Evolutionary conservation across 495 filamentous ascomycete genomes (phyloP), one percentile per base, ranked within the genome.

Genomic region (Penicillium lividum): DNA sequence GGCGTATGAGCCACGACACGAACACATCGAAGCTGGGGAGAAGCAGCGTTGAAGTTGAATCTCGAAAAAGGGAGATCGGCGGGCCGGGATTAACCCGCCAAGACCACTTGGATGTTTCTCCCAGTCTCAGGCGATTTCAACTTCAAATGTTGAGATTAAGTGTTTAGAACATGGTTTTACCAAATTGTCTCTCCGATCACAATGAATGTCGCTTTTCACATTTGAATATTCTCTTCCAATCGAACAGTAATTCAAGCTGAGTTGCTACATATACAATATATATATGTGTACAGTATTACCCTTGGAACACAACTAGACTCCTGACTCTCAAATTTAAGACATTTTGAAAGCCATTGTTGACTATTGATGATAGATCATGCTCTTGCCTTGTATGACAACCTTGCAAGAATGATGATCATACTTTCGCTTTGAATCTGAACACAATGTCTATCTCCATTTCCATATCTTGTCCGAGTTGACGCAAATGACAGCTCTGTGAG

Each of bases 21-120:
- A 58, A 62, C 63, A 60, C 73, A 73, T 73, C 61, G 64, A 50
- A 58, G 51, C 53, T 51, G 49, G 13, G 43, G 56, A 49, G 46
- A 27, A 22, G 43, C 27, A 22, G 43, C 25, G 43, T 46, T 46
- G 43, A 7, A 27, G 16, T 10, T 44, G 45, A 30, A 30, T 30
- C 45, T 30, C 31, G 46, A 49, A 49, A 48, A 48, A 47, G 42
- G 53, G 42, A 55, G 53, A 55, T 55, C 42, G 59, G 57, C 57
- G 51, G 57, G 22, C 33, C 28, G 15, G 27, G 36, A 36, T 51
- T 29, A 48, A 58, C 54, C 42, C 46, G 53, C 51, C 50, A 58
- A 53, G 51, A 42, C 51, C 15, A 7, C n/a, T 40, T 42, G 22
- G 1, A 22, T 22, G 22, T 22, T 22, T 22, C 22, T 22, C 22